Evolutionary conservation across 2,329 filamentous ascomycete genomes (phyloP), one percentile per base, ranked within the genome.

Genomic region (Colletotrichum graminicola): DNA sequence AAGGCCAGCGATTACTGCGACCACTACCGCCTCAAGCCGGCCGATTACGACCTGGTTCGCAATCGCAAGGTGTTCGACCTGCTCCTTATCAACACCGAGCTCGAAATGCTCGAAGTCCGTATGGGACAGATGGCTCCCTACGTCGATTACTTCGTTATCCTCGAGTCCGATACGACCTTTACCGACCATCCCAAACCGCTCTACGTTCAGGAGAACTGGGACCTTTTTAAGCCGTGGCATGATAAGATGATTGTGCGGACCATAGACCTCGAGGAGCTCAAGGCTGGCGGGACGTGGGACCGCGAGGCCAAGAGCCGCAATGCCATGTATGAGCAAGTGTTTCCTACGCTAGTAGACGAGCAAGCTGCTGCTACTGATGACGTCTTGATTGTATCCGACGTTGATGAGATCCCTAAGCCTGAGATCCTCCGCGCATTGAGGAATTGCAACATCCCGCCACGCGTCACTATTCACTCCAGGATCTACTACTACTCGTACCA

Each of bases 91-190:
- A 90, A 89, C 74, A 86, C 84, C 3, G 90, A 92, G 79, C 82
- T 92, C 16, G 90, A 92, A 79, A 90, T 88, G 84, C 83, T 92
- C 52, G 90, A 92, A 77, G 87, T 92, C 59, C 87, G 89, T 14
- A 82, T 92, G 3, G 84, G 89, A 75, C 87, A 87, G 3, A 84
- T 90, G 21, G 86, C 87, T 67, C 78, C 86, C 49, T 80, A 86
- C 52, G 88, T 92, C 71, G 90, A 92, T 80, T 91, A 90, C 79
- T 92, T 91, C 75, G 82, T 92, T 75, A 84, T 92, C 43, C 84
- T 91, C 62, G 90, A 92, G 80, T 85, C 87, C 0, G 77, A 81
- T 23, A 84, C 81, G 61, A 91, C 89, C 1, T 91, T 91, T 74
- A 90, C 89, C 21, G 86, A 86, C 45, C 80, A 80, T 1, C 79